Conservation (phyloP, 495 filamentous ascomycete genomes). For the Cercophora newfieldiana region DNA sequence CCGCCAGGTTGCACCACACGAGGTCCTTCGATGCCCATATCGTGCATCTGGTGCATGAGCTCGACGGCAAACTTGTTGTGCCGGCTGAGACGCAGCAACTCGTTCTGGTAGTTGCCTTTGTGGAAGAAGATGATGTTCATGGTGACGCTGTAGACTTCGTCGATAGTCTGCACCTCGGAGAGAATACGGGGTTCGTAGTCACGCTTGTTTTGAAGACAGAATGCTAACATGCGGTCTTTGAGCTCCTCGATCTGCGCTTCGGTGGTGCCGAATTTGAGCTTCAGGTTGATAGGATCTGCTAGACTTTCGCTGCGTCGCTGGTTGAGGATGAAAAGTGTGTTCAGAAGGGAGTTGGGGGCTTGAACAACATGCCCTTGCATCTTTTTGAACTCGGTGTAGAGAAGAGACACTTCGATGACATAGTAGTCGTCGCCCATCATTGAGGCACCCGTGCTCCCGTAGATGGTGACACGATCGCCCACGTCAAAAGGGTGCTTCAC, state of each 20-base stretch:
- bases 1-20: constrained; percentile 71
- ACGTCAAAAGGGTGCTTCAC: constrained; percentile 99
- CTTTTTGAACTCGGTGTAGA: constrained; percentile 98
- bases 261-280: constrained; percentile 86
- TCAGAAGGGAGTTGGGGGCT: constrained; percentile 91
- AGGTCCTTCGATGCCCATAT: constrained; percentile 87
- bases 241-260: constrained; percentile 84
- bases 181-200: constrained; percentile 90
- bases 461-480: constrained; percentile 87
- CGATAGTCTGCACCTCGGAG: constrained; percentile 74
- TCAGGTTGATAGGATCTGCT: constrained; percentile 82
- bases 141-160: constrained; percentile 63
- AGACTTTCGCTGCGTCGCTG: constrained; percentile 86
- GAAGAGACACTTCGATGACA: constrained; percentile 89
- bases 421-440: constrained; percentile 90
- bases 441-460: constrained; percentile 79
- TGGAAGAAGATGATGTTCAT: constrained; percentile 98
- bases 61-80: constrained; percentile 96
- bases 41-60: constrained; percentile 79
- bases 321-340: constrained; percentile 91
- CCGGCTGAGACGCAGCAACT: constrained; percentile 81
- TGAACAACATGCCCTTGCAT: constrained; percentile 96
- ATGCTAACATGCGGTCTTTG: constrained; percentile 79
- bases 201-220: constrained; percentile 81
- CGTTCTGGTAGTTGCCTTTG: constrained; percentile 90